Base-by-base conservation (phyloP, 192 early-diverging fungal genomes). In the Coemansia sp. region DNA sequence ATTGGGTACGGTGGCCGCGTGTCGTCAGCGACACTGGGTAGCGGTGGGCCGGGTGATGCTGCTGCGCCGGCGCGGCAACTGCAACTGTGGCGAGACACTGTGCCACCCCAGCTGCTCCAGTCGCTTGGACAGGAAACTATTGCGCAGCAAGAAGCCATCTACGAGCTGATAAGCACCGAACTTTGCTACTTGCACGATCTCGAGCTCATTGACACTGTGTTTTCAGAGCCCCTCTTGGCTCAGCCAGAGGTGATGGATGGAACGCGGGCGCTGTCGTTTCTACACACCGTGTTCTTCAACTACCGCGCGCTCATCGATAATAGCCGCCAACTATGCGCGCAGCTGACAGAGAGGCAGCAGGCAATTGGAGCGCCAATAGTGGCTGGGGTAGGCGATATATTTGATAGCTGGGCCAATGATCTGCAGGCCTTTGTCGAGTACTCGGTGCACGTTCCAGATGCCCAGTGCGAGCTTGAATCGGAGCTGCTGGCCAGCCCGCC, bases 121-220 rank as follows among this genome's bases (percentile, higher is more conserved):
- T 35, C 62, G 34, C 70, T 83, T 18, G 24, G 30, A 16, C 29
- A 65, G 0, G 73, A 75, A 50, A 53, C 69, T 5, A 50, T 83
- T 24, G 81, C 73, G 11, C 75, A 49, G 43, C 97, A 98, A 69
- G 95, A 98, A 74, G 86, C 88, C 22, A 98, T 98, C 64, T 92
- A 88, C 67, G 97, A 98, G 75, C 65, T 96, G 29, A 90, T 97
- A 16, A 86, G 88, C 45, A 96, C 92, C 0, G 94, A 99, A 74
- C 86, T 87, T 18, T 90, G 93, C 61, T 99, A 94, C 85, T 88
- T 96, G 30, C 86, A 84, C 49, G 95, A 99, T 55, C 75, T 99
- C 61, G 88, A 89, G 64, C 86, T 93, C 47, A 85, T 98, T 3
- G 84, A 92, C 68, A 79, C 84, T 49, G 91, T 92, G 62, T 93